These are phyloP conservation scores for Kappamyces sp. DNA, from an alignment of 192 early-diverging fungal species.

Conservation along the genomic window DNA sequence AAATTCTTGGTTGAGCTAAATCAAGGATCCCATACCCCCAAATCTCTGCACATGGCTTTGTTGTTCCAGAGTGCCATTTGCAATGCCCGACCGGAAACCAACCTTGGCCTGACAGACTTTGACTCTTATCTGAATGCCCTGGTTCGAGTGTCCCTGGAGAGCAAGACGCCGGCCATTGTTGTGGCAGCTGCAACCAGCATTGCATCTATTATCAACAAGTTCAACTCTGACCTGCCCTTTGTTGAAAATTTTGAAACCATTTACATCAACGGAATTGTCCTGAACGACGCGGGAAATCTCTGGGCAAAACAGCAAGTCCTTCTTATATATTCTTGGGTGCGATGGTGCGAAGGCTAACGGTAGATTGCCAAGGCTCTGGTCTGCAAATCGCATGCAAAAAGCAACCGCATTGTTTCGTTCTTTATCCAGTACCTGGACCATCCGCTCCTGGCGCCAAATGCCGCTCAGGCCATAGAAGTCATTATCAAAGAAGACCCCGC, in stretches of 20 bases:
- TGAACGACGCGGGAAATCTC: too few species aligned
- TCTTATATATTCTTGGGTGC: conserved; percentile 11
- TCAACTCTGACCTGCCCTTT: conserved; percentile 7
- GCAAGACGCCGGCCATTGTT: conserved; percentile 6
- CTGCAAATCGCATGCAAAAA: conserved; percentile 40
- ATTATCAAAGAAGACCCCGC: conserved; percentile 68
- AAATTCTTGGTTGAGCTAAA: too few species aligned
- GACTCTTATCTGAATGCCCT: conserved; percentile 12
- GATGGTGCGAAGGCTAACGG: conserved; percentile 21
- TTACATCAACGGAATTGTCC: neutral
- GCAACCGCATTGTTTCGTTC: conserved; percentile 48
- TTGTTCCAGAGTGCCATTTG: too few species aligned
- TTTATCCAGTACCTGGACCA: conserved; percentile 49
- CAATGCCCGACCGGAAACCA: too few species aligned
- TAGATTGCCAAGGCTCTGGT: conserved; percentile 66
- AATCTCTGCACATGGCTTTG: too few species aligned
- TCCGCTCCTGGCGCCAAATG: conserved; percentile 34
- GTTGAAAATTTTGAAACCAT: neutral
- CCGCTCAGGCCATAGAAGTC: conserved; percentile 64
- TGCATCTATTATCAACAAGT: conserved; percentile 9
- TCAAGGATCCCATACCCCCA: too few species aligned
- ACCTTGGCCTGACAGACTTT: neutral
- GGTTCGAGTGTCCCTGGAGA: conserved; percentile 7
- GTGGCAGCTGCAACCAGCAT: conserved; percentile 2
- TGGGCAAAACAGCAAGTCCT: conserved; percentile 2